These are phyloP conservation scores for Tylopilus cervinicoccineus DNA, from an alignment of 768 basidiomycete genomes.

Conservation along the genomic window DNA sequence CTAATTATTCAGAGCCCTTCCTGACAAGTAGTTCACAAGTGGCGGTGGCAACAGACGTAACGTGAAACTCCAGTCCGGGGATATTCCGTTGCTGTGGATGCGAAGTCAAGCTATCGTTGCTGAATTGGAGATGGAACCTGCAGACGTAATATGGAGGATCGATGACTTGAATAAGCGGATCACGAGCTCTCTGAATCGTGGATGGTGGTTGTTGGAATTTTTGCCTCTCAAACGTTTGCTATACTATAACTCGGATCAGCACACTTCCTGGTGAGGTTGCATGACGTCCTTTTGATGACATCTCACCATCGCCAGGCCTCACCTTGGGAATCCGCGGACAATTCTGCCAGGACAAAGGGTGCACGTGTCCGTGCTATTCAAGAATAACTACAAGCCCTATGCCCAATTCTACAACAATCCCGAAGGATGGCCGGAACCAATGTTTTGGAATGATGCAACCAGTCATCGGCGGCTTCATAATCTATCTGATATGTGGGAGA, in stretches of 20 bases:
- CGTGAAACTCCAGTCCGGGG: conserved; percentile 25
- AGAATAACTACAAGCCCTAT: conserved; percentile 25
- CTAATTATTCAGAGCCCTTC: not conserved
- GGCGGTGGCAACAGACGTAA: conserved; percentile 29
- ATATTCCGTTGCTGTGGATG: conserved; percentile 31
- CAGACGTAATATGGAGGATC: conserved; percentile 27
- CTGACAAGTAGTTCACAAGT: conserved; percentile 10
- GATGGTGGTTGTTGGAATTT: conserved; percentile 26
- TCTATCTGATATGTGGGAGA: conserved; percentile 25
- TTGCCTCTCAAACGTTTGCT: conserved; percentile 24
- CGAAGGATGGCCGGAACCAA: conserved; percentile 24
- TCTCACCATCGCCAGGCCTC: conserved; percentile 22
- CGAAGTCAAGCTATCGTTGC: conserved; percentile 27
- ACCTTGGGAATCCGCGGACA: conserved; percentile 22
- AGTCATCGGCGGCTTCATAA: conserved; percentile 18
- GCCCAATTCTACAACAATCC: conserved; percentile 21
- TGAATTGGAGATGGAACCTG: conserved; percentile 20
- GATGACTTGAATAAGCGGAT: conserved; percentile 24
- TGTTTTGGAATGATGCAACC: conserved; percentile 28
- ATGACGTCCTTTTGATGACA: not conserved
- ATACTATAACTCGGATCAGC: conserved; percentile 25
- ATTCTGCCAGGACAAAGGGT: conserved; percentile 30
- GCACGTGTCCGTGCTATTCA: conserved; percentile 31
- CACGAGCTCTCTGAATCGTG: conserved; percentile 9
- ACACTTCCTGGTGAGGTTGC: conserved; percentile 17